Evolutionary conservation across 768 basidiomycete genomes (phyloP).

Genomic region (Leccinum broughii): DNA sequence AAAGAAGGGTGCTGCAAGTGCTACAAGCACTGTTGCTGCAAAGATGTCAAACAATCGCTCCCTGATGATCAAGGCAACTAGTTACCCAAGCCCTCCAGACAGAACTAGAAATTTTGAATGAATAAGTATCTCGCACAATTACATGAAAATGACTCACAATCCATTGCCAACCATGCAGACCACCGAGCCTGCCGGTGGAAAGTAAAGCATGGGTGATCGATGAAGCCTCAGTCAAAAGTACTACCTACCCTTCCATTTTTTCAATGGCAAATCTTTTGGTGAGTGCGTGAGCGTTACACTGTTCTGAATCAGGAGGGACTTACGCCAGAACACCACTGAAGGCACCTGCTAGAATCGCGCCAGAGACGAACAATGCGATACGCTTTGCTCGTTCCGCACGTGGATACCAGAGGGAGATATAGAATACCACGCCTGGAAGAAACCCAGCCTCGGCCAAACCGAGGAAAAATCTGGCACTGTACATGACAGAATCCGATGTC

Average conservation of each 20-base stretch:
- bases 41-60: not conserved
- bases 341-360: constrained; percentile 52
- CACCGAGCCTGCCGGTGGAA: constrained; percentile 22
- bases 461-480: constrained; percentile 42
- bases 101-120: constrained; percentile 27
- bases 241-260: constrained; percentile 35
- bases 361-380: constrained; percentile 57
- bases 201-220: not conserved
- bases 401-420: constrained; percentile 59
- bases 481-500: not conserved
- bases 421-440: constrained; percentile 41
- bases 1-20: constrained; percentile 40
- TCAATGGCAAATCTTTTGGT: constrained; percentile 35
- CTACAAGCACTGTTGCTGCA: constrained; percentile 12
- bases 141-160: constrained; percentile 28
- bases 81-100: constrained; percentile 29
- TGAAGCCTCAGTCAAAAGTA: constrained; percentile 13
- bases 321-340: constrained; percentile 51
- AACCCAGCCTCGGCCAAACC: constrained; percentile 49
- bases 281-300: not conserved
- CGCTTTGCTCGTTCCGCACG: constrained; percentile 54
- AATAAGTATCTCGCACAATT: not conserved
- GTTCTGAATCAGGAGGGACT: constrained; percentile 13
- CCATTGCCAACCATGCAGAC: constrained; percentile 41
- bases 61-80: not conserved